Base-by-base conservation (phyloP, 1,139 yeast species). In the Pichia sp. region DNA sequence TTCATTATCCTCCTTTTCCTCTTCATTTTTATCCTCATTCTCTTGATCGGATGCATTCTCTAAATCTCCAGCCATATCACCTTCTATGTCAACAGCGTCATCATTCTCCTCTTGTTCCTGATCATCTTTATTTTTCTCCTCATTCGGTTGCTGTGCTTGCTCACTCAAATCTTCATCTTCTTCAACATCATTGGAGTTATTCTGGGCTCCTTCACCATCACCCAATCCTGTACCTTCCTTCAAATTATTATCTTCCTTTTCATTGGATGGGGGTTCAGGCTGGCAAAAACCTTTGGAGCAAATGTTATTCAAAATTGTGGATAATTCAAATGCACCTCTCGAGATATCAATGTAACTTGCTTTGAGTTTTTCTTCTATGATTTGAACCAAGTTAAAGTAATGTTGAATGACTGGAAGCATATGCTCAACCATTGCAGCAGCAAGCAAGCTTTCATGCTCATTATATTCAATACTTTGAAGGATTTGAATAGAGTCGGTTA, bases 191-290 rank as follows among this genome's bases (percentile, higher is more conserved):
- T 91, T 85, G 0, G 95, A 83, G 64, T 85, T 85, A 63, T 83
- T 83, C 40, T 83, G 79, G 4, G 87, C 96, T 59, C 97, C 98
- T 58, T 87, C 91, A 27, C 98, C 99, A 68, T 93, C 98, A 50
- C 99, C 99, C 44, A 93, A 75, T 10, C 99, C 99, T n/a, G 97
- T 89, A 52, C 99, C 99, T 52, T 85, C 79, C 42, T 85, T 85
- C 66, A 85, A 64, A 63, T 87, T 83, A 49, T 82, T 82, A 56
- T 79, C 78, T 20, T 84, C 81, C 58, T 83, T 79, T 54, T 83
- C 81, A 53, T 88, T 93, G 30, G 79, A 74, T 14, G 92, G 87
- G 24, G 87, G 84, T 64, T 87, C 86, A 31, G 99, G 99, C 3
- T 95, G 81, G 67, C 99, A 95, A 78, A 92, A 92, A 0, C 99